Evolutionary conservation across 495 filamentous ascomycete genomes (phyloP), one percentile per base, ranked within the genome.

Genomic region (Entonaema liquescens): DNA sequence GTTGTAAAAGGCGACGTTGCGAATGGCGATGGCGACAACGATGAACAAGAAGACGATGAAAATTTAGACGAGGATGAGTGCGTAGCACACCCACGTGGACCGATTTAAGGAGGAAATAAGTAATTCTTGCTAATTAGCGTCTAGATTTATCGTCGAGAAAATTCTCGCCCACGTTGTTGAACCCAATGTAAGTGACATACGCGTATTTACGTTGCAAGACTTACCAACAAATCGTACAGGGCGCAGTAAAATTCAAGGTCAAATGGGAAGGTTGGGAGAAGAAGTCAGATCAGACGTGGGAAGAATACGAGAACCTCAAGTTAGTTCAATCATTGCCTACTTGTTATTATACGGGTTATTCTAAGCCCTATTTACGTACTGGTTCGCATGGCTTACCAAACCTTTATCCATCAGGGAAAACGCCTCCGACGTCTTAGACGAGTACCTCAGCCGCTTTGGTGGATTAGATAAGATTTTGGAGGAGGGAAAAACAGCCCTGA

Each of bases 241-340:
- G 79, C 13, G 59, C 78, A 36, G 62, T 86, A 0, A 80, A 78
- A 31, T 87, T 83, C 63, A 79, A 84, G 33, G 83, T 89, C 26
- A 89, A 90, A 65, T 90, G 88, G 88, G 86, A 88, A 62, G 87
- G 87, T 1, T 89, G 86, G 61, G 86, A 89, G 19, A 85, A 85
- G 50, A 85, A 85, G 63, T 74, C 79, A 0, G 87, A 90, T 64
- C 75, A 81, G 74, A 89, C 87, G 0, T 89, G 87, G 87, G 88
- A 90, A 67, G 83, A 85, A 0, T 86, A 89, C 59, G 85, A 85
- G 35, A 88, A 89, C 60, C 78, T 89, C 62, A 78, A 62, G 86
- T 87, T 77, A 52, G 79, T 74, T 13, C 28, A 38, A 63, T 12
- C 3, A 6, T 29, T 35, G 2, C 28, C 15, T 28, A n/a, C 28